A percentile compares a stretch with the other conserved stretches of the same genome.
phyloP scores from a whole-genome alignment of 345 rosid genomes.

The Hibiscus syriacus region DNA sequence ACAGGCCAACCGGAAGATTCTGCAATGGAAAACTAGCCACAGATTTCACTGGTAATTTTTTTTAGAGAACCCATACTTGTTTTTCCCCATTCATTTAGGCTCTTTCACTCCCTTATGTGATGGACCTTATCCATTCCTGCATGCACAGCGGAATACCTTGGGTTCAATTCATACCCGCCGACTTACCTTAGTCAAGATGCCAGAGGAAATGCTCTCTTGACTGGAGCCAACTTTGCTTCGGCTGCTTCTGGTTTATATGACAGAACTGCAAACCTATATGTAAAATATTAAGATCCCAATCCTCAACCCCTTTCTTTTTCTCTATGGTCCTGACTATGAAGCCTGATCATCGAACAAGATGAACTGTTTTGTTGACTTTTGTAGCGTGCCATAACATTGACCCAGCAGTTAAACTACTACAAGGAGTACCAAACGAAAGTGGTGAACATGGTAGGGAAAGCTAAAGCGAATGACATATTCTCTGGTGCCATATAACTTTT shows the following conservation, averaged over 20 bases:
- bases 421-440: constrained; percentile 57
- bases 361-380: too few species aligned
- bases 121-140: constrained; percentile 4
- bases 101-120: not conserved
- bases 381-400: constrained; percentile 59
- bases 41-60: constrained; percentile 56
- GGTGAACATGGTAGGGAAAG: constrained; percentile 40
- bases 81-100: not conserved
- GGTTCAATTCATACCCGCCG: constrained; percentile 70
- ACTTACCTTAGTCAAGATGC: constrained; percentile 71
- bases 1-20: constrained; percentile 90
- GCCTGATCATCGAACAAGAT: not conserved
- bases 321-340: not conserved
- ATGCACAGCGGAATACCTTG: constrained; percentile 69
- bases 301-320: not conserved
- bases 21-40: constrained; percentile 82
- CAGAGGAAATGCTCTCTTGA: too few species aligned
- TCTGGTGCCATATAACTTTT: constrained; percentile 62
- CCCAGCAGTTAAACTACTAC: constrained; percentile 72
- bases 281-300: constrained; percentile 12
- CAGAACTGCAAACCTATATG: too few species aligned
- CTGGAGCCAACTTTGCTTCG: too few species aligned
- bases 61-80: not conserved
- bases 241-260: too few species aligned
- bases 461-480: constrained; percentile 42